phyloP scores from a whole-genome alignment of 1,284 basidiomycete species.

The Leccinum brunneo-olivaceum region DNA sequence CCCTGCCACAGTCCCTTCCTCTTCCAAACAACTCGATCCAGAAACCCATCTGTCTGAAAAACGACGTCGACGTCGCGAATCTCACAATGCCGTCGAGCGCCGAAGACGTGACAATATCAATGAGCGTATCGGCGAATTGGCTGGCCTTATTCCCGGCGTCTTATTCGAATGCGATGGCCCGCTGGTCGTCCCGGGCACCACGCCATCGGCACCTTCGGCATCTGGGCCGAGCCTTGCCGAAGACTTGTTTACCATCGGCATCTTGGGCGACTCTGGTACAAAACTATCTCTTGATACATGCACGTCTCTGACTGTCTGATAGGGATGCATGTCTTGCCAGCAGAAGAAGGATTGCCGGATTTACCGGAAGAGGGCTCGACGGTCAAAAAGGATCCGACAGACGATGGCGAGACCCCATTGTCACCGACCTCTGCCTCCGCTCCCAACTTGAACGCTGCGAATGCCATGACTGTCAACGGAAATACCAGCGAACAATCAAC shows the following conservation, averaged over 20 bases:
- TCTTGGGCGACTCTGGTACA: slow-evolving; percentile 22
- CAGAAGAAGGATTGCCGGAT: slow-evolving; percentile 26
- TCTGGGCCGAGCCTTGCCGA: slow-evolving; percentile 13
- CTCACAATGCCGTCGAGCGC: slow-evolving; percentile 88
- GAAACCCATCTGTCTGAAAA: slow-evolving; percentile 63
- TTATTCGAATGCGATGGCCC: slow-evolving; percentile 55
- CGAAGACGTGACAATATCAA: slow-evolving; percentile 87
- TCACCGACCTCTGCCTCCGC: slow-evolving; percentile 13
- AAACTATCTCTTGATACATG: background rate
- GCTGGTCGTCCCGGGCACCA: slow-evolving; percentile 14
- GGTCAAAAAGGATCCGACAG: slow-evolving; percentile 30
- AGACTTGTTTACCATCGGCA: slow-evolving; percentile 18
- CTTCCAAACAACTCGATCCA: slow-evolving; percentile 17
- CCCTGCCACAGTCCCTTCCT: background rate
- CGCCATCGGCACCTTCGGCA: slow-evolving; percentile 9
- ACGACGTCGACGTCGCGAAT: slow-evolving; percentile 70
- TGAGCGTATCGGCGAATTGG: slow-evolving; percentile 86
- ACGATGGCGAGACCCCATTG: slow-evolving; percentile 20
- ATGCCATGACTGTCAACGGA: background rate
- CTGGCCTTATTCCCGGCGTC: slow-evolving; percentile 81
- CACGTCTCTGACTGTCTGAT: background rate
- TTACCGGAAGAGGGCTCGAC: slow-evolving; percentile 26
- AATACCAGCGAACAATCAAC: slow-evolving; percentile 26
- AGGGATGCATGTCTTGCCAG: slow-evolving; percentile 24
- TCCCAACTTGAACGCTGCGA: slow-evolving; percentile 4